phyloP scores from a whole-genome alignment of 2,329 filamentous ascomycete genomes.

The Coniochaeta sp. region DNA sequence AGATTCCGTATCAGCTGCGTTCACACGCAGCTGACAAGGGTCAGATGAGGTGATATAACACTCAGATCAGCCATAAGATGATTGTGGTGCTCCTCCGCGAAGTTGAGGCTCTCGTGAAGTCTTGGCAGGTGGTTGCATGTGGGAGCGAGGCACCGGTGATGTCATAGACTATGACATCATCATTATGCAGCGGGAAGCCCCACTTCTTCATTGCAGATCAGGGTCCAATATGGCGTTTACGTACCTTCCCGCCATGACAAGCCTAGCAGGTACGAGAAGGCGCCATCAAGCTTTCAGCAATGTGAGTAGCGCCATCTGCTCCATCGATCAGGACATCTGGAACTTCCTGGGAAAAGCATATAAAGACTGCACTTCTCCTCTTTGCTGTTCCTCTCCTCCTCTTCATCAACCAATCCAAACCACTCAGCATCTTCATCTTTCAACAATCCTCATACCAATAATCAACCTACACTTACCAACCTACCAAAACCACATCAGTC shows the following conservation, averaged over 20 bases:
- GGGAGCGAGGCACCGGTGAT: neutral
- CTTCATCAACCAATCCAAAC: neutral
- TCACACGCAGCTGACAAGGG: too few species aligned
- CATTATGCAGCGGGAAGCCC: neutral
- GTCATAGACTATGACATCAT: neutral
- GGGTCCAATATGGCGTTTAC: neutral
- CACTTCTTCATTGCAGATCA: neutral
- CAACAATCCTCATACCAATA: neutral
- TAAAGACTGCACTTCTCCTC: neutral
- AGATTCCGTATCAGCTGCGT: too few species aligned
- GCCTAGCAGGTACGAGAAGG: neutral
- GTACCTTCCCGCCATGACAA: neutral
- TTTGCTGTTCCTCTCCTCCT: neutral
- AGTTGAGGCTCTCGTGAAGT: too few species aligned
- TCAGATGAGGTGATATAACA: too few species aligned
- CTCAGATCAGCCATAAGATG: too few species aligned
- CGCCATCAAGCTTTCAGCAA: neutral
- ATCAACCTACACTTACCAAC: neutral
- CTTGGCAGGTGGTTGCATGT: too few species aligned
- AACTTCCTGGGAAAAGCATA: neutral
- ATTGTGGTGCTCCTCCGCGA: too few species aligned
- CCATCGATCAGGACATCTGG: neutral
- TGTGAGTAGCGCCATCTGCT: neutral
- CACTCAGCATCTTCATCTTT: too few species aligned
- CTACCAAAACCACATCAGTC: conserved; percentile 10